Conservation (phyloP, 805 yeast genomes). For the Candida patagonica region DNA sequence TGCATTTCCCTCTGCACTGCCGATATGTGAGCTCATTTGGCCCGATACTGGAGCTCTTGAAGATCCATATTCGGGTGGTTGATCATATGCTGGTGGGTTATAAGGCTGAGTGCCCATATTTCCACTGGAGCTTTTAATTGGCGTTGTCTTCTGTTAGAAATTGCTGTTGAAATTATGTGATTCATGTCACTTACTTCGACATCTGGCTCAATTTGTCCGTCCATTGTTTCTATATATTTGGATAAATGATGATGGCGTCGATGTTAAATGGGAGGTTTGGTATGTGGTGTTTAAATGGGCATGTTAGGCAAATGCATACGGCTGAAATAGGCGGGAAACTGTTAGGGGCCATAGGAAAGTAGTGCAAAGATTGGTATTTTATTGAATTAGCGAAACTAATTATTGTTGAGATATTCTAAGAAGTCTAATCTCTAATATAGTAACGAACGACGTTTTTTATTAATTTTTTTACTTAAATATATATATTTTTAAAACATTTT, state of each 20-base stretch:
- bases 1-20: no score
- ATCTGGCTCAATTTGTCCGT: slow-evolving; percentile 2
- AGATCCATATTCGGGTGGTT: no score
- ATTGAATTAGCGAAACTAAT: not conserved
- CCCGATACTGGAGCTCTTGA: slow-evolving; percentile 1
- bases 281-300: no score
- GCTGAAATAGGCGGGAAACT: not conserved
- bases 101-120: slow-evolving; percentile 25
- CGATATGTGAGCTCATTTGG: no score
- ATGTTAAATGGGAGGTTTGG: not conserved
- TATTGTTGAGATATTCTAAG: no score
- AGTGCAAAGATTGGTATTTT: not conserved
- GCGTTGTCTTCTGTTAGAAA: slow-evolving; percentile 1
- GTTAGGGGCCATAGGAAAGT: not conserved
- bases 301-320: not conserved
- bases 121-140: not conserved
- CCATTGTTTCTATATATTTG: not conserved
- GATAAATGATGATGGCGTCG: not conserved
- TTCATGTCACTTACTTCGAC: slow-evolving; percentile 6
- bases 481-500: not conserved
- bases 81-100: slow-evolving; percentile 27
- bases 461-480: not conserved
- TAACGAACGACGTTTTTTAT: no score
- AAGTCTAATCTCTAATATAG: no score
- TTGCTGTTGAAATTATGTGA: no score